A percentile compares a stretch with the other conserved stretches of the same genome.
phyloP scores from a whole-genome alignment of 2,329 filamentous ascomycete species.

The Epichloe typhina region DNA sequence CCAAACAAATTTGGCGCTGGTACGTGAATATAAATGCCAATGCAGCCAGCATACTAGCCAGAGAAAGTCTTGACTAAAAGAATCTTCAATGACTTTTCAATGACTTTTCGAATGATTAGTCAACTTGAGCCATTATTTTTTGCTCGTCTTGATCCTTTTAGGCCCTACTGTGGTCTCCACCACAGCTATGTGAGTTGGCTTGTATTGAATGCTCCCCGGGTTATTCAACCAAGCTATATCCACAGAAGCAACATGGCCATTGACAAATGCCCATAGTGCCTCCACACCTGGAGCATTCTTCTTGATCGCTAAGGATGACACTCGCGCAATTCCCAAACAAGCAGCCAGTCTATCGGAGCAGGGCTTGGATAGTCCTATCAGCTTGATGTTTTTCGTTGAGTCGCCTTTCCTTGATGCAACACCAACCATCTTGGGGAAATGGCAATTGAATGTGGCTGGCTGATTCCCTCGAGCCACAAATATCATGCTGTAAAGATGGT shows the following conservation, averaged over 20 bases:
- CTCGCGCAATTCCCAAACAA: constrained; percentile 47
- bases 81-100: not conserved
- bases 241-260: constrained; percentile 36
- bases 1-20: too few relatives aligned
- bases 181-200: constrained; percentile 21
- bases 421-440: constrained; percentile 41
- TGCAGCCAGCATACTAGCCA: not conserved
- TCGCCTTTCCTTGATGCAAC: constrained; percentile 32
- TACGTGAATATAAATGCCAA: too few relatives aligned
- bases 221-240: constrained; percentile 38
- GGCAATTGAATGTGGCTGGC: constrained; percentile 43
- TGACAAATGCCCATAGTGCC: constrained; percentile 42
- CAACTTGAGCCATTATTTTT: not conserved
- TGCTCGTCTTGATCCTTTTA: constrained; percentile 10
- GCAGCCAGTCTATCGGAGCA: constrained; percentile 44
- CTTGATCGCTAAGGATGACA: constrained; percentile 49
- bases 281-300: constrained; percentile 42
- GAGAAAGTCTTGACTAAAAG: not conserved
- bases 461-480: constrained; percentile 47
- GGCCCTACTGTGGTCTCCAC: constrained; percentile 22
- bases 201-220: constrained; percentile 13
- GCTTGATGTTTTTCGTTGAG: constrained; percentile 30
- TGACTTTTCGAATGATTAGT: not conserved
- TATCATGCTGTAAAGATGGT: constrained; percentile 33
- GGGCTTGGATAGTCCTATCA: constrained; percentile 49